Percentiles rank a stretch among this genome's conserved stretches.
phyloP scores from a whole-genome alignment of 1,284 basidiomycete species.

The Irpex lacteus region DNA sequence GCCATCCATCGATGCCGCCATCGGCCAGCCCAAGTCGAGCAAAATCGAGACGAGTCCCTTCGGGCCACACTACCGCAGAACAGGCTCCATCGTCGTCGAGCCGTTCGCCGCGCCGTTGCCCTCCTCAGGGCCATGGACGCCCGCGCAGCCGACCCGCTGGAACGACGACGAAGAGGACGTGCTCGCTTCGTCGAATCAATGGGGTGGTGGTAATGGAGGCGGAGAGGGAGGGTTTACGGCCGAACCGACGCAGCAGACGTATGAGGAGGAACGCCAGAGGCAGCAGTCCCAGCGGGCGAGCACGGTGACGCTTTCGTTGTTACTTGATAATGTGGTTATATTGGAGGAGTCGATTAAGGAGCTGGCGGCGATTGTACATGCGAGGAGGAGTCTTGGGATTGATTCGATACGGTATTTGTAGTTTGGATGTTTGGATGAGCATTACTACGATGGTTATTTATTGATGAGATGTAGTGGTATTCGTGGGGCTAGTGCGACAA shows the following conservation, averaged over 20 bases:
- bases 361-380: conserved; percentile 83
- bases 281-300: conserved; percentile 24
- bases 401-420: conserved; percentile 79
- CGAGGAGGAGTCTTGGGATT: conserved; percentile 82
- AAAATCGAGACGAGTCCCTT: conserved; percentile 77
- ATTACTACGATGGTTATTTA: too few relatives aligned
- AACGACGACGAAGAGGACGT: conserved; percentile 64
- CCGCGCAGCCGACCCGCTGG: conserved; percentile 48
- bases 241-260: conserved; percentile 28
- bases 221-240: conserved; percentile 21
- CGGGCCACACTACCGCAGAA: conserved; percentile 81
- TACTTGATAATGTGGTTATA: conserved; percentile 94
- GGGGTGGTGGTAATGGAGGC: conserved; percentile 48
- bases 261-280: conserved; percentile 35
- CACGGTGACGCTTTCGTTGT: conserved; percentile 72
- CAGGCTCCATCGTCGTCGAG: conserved; percentile 71
- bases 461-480: too few relatives aligned
- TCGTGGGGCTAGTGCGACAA: background rate
- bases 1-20: conserved; percentile 25
- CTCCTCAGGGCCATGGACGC: conserved; percentile 58
- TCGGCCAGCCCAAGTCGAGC: conserved; percentile 30
- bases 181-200: conserved; percentile 50
- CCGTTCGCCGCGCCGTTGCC: conserved; percentile 64
- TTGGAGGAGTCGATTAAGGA: conserved; percentile 97
- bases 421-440: background rate